Base-by-base conservation (phyloP, 768 basidiomycete genomes). In the Auricularia sp. region DNA sequence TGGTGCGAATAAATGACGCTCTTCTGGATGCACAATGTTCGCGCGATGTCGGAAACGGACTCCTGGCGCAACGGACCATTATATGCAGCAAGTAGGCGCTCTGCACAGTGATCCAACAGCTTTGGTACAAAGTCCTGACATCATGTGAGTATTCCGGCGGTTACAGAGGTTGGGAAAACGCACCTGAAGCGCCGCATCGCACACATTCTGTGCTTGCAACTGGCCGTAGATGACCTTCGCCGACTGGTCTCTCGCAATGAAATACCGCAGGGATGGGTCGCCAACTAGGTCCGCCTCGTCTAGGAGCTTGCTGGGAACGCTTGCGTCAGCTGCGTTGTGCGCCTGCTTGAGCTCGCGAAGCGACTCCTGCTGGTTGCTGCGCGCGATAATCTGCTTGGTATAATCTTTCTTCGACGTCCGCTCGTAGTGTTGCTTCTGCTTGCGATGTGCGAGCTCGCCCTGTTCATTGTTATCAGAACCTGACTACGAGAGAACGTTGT, bases 81-180 rank as follows among this genome's bases (percentile, higher is more conserved):
- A 29, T 29, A 29, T 29, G 24, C 24, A 66, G 65, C 1, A 73
- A 39, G 7, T 7, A 39, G 10, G 5, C 70, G 66, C 0, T 36
- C 62, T 0, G 74, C 65, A 0, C 75, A 61, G 39, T 75, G 73
- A 3, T 70, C 67, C 29, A 71, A 67, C 1, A 76, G 65, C 0
- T 51, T 34, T 0, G 56, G 62, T 11, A 66, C 35, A 37, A 75
- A 75, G 33, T 64, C n/a, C 64, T 71, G 65, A 16, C 39, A 51
- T 5, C 16, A 5, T 16, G 21, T 51, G 21, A 51, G 47, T 51
- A 13, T 51, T 8, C 8, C 18, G 8, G 5, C 39, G 7, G 39
- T 1, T 5, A 51, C 14, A 21, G 11, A 51, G 6, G 21, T 18
- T 16, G 6, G 80, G 67, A 24, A 24, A 24, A 24, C 24, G 24